phyloP scores from a whole-genome alignment of 2,329 filamentous ascomycete genomes.

The Coleophoma cylindrospora region DNA sequence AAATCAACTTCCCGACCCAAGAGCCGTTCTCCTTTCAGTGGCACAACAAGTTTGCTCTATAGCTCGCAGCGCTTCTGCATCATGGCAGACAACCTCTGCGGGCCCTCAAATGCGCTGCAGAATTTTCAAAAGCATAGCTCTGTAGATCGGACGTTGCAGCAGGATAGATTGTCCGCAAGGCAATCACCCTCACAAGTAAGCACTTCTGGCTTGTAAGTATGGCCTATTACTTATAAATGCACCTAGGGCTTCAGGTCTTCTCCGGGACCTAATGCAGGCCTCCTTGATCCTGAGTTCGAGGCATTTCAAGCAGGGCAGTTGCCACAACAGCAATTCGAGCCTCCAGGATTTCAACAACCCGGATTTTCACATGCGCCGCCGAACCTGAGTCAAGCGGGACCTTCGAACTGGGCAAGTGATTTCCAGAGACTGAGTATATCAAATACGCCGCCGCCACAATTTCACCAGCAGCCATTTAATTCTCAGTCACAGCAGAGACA shows the following conservation, averaged over 20 bases:
- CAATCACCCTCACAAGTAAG: slow-evolving; percentile 49
- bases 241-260: slow-evolving; percentile 56
- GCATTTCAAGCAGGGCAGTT: slow-evolving; percentile 55
- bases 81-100: slow-evolving; percentile 66
- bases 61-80: slow-evolving; percentile 4
- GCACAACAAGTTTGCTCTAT: neutral
- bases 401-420: slow-evolving; percentile 31
- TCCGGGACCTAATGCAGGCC: slow-evolving; percentile 44
- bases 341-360: slow-evolving; percentile 14
- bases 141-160: slow-evolving; percentile 63
- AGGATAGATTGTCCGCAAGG: slow-evolving; percentile 57
- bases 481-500: slow-evolving; percentile 14
- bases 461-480: slow-evolving; percentile 24
- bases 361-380: slow-evolving; percentile 10
- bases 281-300: slow-evolving; percentile 62
- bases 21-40: neutral
- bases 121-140: slow-evolving; percentile 66
- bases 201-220: slow-evolving; percentile 8
- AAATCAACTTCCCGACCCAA: neutral
- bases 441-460: slow-evolving; percentile 13
- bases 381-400: slow-evolving; percentile 12
- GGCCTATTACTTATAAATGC: neutral
- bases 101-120: slow-evolving; percentile 67
- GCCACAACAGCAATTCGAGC: slow-evolving; percentile 29
- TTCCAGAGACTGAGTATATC: slow-evolving; percentile 42